Evolutionary conservation across 2,329 filamentous ascomycete species (phyloP), one percentile per base, ranked within the genome.

Genomic region (Fusarium nanum): DNA sequence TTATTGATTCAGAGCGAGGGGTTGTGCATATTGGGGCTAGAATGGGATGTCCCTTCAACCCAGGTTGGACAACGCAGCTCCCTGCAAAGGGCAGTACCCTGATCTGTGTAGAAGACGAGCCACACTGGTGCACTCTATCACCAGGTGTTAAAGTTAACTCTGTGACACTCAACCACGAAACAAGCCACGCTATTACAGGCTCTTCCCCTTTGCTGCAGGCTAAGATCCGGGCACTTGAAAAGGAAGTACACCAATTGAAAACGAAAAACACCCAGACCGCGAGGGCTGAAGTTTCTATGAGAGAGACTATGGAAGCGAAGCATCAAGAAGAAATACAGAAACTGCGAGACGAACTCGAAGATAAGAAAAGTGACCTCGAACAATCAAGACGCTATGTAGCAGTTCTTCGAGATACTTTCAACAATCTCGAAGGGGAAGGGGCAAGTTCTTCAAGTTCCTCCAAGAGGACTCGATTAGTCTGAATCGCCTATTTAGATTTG

Each of bases 151-250:
- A 1, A 6, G 7, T 10, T 11, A 4, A 6, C 20, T 4, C 0
- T 22, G 13, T 22, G 7, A 9, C 14, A 3, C 37, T 14, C 5
- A 23, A 10, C 8, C 1, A 14, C 20, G 2, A 10, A 10, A 6
- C 32, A 6, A 22, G 7, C 10, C 20, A 41, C 6, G 2, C 8
- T 22, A 22, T 42, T 2, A 16, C 12, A 22, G 2, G 4, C 4
- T 4, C 40, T 13, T 3, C 40, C 9, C n/a, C 3, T 7, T 20
- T 6, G 2, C 7, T 22, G 40, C 7, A 3, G 12, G 5, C 5
- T 4, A 10, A 22, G 41, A 5, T 10, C 5, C 1, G 32, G 32
- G 32, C 3, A 4, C 20, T 23, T 0, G 13, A 42, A 1, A 1
- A 16, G 13, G 41, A 42, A 23, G 1, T 23, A 4, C 41, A 13